A percentile compares a stretch with the other conserved stretches of the same genome.
phyloP scores from a whole-genome alignment of 169 alveolate species.

The Perkinsus chesapeaki region DNA sequence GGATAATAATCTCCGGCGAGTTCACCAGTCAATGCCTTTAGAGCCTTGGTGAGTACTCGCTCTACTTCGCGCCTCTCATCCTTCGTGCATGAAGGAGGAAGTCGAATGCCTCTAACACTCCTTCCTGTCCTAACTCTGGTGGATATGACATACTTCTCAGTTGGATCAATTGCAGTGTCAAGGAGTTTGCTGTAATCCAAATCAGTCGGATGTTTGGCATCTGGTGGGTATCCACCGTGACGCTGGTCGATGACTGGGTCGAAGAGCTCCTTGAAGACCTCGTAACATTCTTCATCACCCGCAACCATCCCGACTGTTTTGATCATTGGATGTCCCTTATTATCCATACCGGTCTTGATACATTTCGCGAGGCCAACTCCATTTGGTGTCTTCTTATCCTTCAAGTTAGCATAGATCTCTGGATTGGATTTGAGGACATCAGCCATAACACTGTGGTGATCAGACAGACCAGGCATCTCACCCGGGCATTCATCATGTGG shows the following conservation, averaged over 20 bases:
- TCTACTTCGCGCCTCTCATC: slow-evolving; percentile 32
- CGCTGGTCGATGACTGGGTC: slow-evolving; percentile 20
- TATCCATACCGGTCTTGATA: slow-evolving; percentile 22
- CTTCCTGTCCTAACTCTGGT: slow-evolving; percentile 24
- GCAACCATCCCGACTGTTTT: slow-evolving; percentile 13
- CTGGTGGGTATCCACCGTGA: slow-evolving; percentile 11
- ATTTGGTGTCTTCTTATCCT: slow-evolving; percentile 6
- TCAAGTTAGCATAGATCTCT: neutral
- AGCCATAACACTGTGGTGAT: slow-evolving; percentile 15
- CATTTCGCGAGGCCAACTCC: slow-evolving; percentile 11
- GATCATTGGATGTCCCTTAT: slow-evolving; percentile 19
- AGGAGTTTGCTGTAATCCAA: slow-evolving; percentile 19
- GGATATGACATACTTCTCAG: slow-evolving; percentile 17
- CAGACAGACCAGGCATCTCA: slow-evolving; percentile 3
- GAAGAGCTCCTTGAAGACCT: slow-evolving; percentile 17
- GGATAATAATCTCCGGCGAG: slow-evolving; percentile 34
- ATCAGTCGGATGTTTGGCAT: slow-evolving; percentile 29
- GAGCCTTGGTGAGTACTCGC: slow-evolving; percentile 20
- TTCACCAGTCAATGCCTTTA: slow-evolving; percentile 23
- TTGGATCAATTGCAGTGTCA: neutral
- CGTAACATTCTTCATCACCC: slow-evolving; percentile 22
- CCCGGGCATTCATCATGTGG: slow-evolving; percentile 19
- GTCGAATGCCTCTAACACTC: slow-evolving; percentile 24
- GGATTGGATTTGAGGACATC: slow-evolving; percentile 5
- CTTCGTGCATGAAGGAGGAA: slow-evolving; percentile 36